Percentiles rank a stretch among this genome's conserved stretches.
Conservation (phyloP, 495 filamentous ascomycete genomes). For the Hypoxylon subgilvum region DNA sequence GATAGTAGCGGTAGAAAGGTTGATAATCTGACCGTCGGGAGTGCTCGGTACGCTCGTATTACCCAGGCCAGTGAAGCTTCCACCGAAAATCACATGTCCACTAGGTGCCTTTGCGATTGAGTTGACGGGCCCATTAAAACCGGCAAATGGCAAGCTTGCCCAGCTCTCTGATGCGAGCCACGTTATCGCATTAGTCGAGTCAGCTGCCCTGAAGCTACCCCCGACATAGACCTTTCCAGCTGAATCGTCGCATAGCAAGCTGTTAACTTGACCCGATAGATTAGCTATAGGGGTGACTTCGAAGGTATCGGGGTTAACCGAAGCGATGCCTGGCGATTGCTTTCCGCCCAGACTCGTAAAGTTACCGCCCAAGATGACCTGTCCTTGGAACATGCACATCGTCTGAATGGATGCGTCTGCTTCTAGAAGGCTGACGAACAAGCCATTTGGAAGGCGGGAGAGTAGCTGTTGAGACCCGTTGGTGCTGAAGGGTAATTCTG, state of each 20-base stretch:
- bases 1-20: conserved; percentile 77
- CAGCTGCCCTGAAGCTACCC: conserved; percentile 77
- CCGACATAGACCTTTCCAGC: conserved; percentile 88
- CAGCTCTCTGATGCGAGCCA: conserved; percentile 78
- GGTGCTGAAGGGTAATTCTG: conserved; percentile 64
- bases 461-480: conserved; percentile 85
- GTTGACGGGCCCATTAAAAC: conserved; percentile 91
- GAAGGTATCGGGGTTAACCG: conserved; percentile 74
- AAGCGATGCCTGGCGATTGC: conserved; percentile 76
- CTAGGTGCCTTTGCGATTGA: conserved; percentile 80
- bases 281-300: conserved; percentile 74
- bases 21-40: conserved; percentile 76
- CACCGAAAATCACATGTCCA: conserved; percentile 89
- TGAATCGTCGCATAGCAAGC: conserved; percentile 82
- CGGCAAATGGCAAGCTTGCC: conserved; percentile 86
- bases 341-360: conserved; percentile 88
- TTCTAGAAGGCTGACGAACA: conserved; percentile 71
- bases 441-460: conserved; percentile 82
- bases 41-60: conserved; percentile 69
- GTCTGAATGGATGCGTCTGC: conserved; percentile 83
- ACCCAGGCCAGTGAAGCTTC: conserved; percentile 87
- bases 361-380: conserved; percentile 84
- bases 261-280: conserved; percentile 78
- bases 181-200: conserved; percentile 86
- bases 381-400: conserved; percentile 84